phyloP scores from a whole-genome alignment of 148 eudicot species.

The Heliamphora exappendiculata region DNA sequence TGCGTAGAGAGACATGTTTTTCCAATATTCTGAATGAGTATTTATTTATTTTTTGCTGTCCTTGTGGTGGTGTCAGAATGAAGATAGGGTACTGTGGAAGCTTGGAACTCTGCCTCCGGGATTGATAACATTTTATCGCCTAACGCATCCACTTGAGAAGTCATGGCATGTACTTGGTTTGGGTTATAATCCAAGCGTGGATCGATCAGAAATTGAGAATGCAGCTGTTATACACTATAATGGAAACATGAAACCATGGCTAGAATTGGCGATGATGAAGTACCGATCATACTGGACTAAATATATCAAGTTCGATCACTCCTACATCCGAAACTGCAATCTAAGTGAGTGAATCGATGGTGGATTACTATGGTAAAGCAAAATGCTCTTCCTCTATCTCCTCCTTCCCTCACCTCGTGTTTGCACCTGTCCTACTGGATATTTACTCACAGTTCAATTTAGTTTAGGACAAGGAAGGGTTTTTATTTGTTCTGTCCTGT shows the following conservation, averaged over 20 bases:
- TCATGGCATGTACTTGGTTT: conserved; percentile 90
- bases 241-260: conserved; percentile 95
- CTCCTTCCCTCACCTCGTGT: background rate
- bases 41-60: conserved; percentile 2
- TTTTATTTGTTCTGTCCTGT: background rate
- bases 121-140: conserved; percentile 74
- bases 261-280: conserved; percentile 81
- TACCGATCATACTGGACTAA: conserved; percentile 73
- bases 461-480: conserved; percentile 1
- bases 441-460: background rate
- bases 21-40: background rate
- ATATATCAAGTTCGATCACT: conserved; percentile 72
- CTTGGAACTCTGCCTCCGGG: conserved; percentile 91
- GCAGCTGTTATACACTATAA: conserved; percentile 93
- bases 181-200: conserved; percentile 76
- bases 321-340: conserved; percentile 66
- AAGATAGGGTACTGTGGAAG: conserved; percentile 78
- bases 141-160: conserved; percentile 69
- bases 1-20: background rate
- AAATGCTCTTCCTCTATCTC: conserved; percentile 11
- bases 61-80: conserved; percentile 48
- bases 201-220: conserved; percentile 52
- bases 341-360: conserved; percentile 35
- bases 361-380: background rate
- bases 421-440: background rate